Base-by-base conservation (phyloP, 2,329 filamentous ascomycete species). In the Aureobasidium sp. region DNA sequence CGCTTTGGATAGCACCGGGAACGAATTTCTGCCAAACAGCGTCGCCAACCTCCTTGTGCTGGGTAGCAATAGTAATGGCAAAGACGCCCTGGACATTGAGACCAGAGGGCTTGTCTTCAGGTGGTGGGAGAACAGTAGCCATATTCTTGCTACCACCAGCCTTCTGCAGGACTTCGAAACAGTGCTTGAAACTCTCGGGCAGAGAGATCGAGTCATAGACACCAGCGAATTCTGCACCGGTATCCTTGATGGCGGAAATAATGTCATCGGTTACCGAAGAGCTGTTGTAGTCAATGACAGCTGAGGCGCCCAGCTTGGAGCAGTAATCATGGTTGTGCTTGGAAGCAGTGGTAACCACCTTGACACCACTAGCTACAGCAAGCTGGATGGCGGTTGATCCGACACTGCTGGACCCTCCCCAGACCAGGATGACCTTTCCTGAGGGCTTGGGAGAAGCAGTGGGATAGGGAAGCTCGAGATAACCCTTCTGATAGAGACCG, bases 401-500 rank as follows among this genome's bases (percentile, higher is more conserved):
- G 41, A 76, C 73, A 16, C 70, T 71, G 37, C 69, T 71, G 32
- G 67, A 69, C n/a, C 69, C 74, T 32, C 74, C 74, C 69, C 72
- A 75, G 59, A 75, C 64, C 16, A 75, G 65, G 13, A 79, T 68
- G 5, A 72, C 73, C 67, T 77, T 77, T 47, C 70, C 69, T 3
- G 66, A 66, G 25, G 67, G 64, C 29, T 71, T 66, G 3, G 72
- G 69, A 49, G 66, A 68, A 13, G 72, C 65, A 29, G 68, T 72
- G 0, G 78, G 76, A 39, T 71, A 67, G 0, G 74, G 71, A 5
- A 79, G 71, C 9, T 69, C 73, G 10, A 79, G 72, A 42, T 72
- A 68, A 42, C 72, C 68, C 25, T 71, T 68, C 62, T 72, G 71
- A 70, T 75, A 79, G 15, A 80, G 73, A 30, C 73, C 74, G n/a